A percentile compares a stretch with the other conserved stretches of the same genome.
phyloP scores from a whole-genome alignment of 169 alveolate genomes.

The Plasmodium inui region DNA sequence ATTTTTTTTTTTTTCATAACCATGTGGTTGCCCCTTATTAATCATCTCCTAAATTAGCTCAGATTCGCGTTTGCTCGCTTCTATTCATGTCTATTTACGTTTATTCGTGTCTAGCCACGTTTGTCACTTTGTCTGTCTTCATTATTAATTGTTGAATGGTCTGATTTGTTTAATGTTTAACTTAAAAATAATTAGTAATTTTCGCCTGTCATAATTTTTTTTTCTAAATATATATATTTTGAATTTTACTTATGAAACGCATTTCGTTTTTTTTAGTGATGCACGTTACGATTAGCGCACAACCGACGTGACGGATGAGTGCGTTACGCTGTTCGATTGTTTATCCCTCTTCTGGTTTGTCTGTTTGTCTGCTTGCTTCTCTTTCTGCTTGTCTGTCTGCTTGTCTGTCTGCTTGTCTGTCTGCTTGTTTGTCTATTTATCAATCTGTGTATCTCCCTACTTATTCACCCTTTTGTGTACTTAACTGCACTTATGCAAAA shows the following conservation, averaged over 20 bases:
- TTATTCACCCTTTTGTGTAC: neutral
- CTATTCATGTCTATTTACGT: neutral
- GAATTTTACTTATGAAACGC: neutral
- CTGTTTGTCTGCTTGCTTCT: neutral
- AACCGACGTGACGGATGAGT: neutral
- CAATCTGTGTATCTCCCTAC: neutral
- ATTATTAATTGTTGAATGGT: conserved; percentile 22
- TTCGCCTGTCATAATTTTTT: neutral
- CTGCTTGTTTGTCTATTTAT: neutral
- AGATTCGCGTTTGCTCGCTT: neutral
- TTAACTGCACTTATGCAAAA: conserved; percentile 17
- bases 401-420: neutral
- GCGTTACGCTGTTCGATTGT: neutral
- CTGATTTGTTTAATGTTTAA: conserved; percentile 4
- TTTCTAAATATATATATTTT: conserved; percentile 16
- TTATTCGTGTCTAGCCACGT: neutral
- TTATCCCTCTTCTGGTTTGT: neutral
- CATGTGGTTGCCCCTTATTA: neutral
- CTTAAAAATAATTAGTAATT: conserved; percentile 3
- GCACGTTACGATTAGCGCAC: neutral
- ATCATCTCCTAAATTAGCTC: neutral
- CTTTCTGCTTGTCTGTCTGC: neutral
- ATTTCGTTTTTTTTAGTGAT: conserved; percentile 10
- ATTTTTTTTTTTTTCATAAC: neutral
- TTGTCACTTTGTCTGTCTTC: neutral